Evolutionary conservation across 169 alveolate genomes (phyloP).

Genomic region (Babesia bigemina): DNA sequence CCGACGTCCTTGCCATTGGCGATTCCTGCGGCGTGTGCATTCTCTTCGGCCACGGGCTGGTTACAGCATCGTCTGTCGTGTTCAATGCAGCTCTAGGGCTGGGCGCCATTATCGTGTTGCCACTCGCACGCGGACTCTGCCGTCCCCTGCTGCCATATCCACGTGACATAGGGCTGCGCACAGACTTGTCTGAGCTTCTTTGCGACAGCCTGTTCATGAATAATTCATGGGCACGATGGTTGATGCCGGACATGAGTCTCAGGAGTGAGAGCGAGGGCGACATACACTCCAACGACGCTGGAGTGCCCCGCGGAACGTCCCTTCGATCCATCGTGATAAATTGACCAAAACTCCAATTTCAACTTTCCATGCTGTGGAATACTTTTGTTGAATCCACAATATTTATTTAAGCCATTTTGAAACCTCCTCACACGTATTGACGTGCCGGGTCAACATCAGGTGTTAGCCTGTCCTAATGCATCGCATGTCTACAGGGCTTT

Average conservation of each 20-base stretch:
- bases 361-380: too few relatives aligned
- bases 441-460: too few relatives aligned
- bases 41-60: not conserved
- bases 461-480: too few relatives aligned
- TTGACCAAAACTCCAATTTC: not conserved
- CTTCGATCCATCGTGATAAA: not conserved
- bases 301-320: not conserved
- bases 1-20: not conserved
- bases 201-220: conserved; percentile 11
- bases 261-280: conserved; percentile 23
- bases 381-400: too few relatives aligned
- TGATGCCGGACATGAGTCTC: conserved; percentile 19
- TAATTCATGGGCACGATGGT: conserved; percentile 22
- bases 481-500: too few relatives aligned
- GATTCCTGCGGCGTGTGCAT: not conserved
- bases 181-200: not conserved
- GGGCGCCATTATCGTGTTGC: not conserved
- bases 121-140: not conserved
- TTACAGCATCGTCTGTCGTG: not conserved
- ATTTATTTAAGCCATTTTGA: too few relatives aligned
- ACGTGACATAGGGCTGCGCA: not conserved
- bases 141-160: not conserved
- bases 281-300: conserved; percentile 6
- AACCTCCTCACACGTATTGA: too few relatives aligned
- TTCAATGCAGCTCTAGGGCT: not conserved